Base-by-base conservation (phyloP, 2,329 filamentous ascomycete genomes). In the Monosporascus sp. region DNA sequence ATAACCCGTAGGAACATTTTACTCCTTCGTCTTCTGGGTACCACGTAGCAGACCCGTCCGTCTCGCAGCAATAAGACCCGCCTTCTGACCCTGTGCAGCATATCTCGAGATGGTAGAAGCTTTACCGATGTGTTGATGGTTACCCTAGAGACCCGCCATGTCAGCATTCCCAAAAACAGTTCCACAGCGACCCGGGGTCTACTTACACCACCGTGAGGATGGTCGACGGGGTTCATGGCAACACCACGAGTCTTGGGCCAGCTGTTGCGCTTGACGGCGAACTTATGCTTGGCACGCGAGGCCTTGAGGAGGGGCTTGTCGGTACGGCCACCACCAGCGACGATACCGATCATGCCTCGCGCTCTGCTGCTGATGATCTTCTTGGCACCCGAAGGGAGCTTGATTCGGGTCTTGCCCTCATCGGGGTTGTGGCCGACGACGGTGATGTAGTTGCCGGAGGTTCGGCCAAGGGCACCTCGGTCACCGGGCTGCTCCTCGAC, bases 171-270 rank as follows among this genome's bases (percentile, higher is more conserved):
- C 54, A 41, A 38, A 14, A 31, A 15, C 37, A n/a, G 20, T n/a
- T 6, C 15, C 24, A 20, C 31, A 27, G 17, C 5, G 7, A 6
- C 7, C 18, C 17, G 52, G 47, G 48, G 49, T 48, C 53, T 68
- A 83, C 80, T 66, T 82, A 82, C 81, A 90, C 88, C 89, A 89
- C 89, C 89, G 87, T 94, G 89, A 78, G 89, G 89, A 86, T 99
- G 94, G 82, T 99, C 94, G 72, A 99, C 94, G 71, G 94, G 94
- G 84, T 99, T 99, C 94, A 99, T 99, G 80, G 94, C 94, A 88
- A 99, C 94, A 97, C 94, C 94, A 94, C 94, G 93, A 85, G 94
- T 99, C 90, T 96, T 97, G 81, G 94, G 94, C 94, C 94, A 99
- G 74, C 86, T 93, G 90, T 99, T 97, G 76, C 94, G 91, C 91